Base-by-base conservation (phyloP, 2,329 filamentous ascomycete genomes). In the Neopestalotiopsis rosae region DNA sequence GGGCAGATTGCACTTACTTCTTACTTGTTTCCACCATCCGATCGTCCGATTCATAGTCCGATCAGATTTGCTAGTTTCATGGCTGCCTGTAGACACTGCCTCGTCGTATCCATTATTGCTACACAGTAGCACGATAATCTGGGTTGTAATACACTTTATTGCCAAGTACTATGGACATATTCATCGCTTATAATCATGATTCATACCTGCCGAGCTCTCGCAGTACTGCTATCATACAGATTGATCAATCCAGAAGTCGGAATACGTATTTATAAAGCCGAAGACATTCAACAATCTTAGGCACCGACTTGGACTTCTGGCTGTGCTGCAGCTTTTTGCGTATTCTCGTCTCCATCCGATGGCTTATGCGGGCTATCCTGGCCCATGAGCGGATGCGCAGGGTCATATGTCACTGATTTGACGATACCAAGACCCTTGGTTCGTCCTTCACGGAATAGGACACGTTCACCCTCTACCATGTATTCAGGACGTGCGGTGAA, bases 361-460 rank as follows among this genome's bases (percentile, higher is more conserved):
- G n/a, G n/a, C 32, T 62, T 34, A 5, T 38, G 17, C 59, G 32
- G 59, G 17, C 59, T 34, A 5, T 38, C 34, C 59, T 62, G 59
- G 17, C 59, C 49, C 71, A 71, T 74, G 56, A 88, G 73, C 4
- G 86, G 86, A n/a, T 84, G 79, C 10, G 76, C 76, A 0, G 90
- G 86, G 79, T 98, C 94, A 79, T 98, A 99, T 2, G 94, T 94
- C 0, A 98, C 88, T 52, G 90, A 89, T 80, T 97, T 98, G 64
- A 99, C 94, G 71, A 99, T 98, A 0, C 96, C 96, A 0, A 99
- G 83, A 0, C 96, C 96, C 84, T 98, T 98, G 0, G 96, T 99
- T 70, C 94, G 88, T 0, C 96, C 96, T 82, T 99, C 96, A 57
- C 96, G 89, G 85, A 99, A 99, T 20, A 99, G 83, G 40, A 99